Base-by-base conservation (phyloP, 2,329 filamentous ascomycete genomes). In the Coleophoma eucalyptorum region DNA sequence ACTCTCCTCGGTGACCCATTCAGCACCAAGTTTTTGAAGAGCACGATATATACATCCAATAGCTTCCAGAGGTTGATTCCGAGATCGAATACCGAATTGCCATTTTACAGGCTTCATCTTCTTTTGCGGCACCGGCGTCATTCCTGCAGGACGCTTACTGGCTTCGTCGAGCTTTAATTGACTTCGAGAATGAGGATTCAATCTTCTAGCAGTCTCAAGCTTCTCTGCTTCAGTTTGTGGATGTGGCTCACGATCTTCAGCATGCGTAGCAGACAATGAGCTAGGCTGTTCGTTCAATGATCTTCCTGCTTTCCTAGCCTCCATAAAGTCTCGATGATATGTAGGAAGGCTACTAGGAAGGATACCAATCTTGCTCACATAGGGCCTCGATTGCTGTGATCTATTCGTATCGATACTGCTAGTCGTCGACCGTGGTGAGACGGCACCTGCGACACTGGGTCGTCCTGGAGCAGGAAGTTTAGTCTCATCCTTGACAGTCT, bases 1-100 rank as follows among this genome's bases (percentile, higher is more conserved):
- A 56, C 82, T 78, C 55, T 86, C 81, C 43, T 86, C 83, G 1
- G 79, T 74, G 3, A 96, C 84, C 87, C 95, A 97, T 46, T 91
- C 85, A 12, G 92, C 94, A 32, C 90, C 92, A 63, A 97, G 85
- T 58, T 92, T 92, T 54, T 85, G 78, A 41, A 99, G 75, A 0
- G 94, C 92, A 67, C 93, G 91, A 76, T 97, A 97, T 50, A 99
- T 94, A 63, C 93, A 97, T 21, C 96, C 75, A 69, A 99, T 87
- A 0, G 94, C 94, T 68, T 99, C 94, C 62, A 92, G 90, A 0
- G 94, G 94, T 50, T 90, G 88, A 64, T 97, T 99, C 45, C 94
- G 84, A 43, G 90, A 96, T 35, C 94, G 83, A 55, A 99, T 99
- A 50, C 94, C 94, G 66, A 99, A 99, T 67, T 99, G 94, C 94